Conservation (phyloP, 139 green algal species). For the Volvox africanus region DNA sequence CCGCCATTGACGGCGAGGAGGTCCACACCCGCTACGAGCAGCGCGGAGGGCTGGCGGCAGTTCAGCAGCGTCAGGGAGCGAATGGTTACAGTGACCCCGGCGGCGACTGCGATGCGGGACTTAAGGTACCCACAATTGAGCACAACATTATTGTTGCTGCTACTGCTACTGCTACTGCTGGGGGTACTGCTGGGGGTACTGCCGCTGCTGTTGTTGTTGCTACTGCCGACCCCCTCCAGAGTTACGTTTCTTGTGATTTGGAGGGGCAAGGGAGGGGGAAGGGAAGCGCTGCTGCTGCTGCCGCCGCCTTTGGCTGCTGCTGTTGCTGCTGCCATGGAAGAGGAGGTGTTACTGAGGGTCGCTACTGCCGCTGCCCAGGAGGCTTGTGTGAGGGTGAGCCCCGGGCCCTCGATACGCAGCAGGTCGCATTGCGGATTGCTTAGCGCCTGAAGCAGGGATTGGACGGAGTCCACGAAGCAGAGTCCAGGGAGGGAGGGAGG, state of each 20-base stretch:
- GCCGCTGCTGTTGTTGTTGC: too few species aligned
- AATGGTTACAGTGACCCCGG: not conserved
- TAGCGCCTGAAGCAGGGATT: not conserved
- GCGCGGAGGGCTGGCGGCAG: not conserved
- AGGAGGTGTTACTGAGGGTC: too few species aligned
- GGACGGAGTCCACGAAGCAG: not conserved
- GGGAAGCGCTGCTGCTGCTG: not conserved
- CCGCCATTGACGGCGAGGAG: not conserved
- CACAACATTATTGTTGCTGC: not conserved
- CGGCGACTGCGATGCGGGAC: not conserved
- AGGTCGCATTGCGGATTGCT: not conserved
- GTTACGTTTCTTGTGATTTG: not conserved
- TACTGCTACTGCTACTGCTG: not conserved
- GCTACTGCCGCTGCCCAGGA: not conserved
- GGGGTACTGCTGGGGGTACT: too few species aligned
- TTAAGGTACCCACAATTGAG: constrained; percentile 4
- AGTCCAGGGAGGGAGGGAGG: not conserved
- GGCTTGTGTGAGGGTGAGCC: not conserved
- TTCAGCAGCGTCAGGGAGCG: not conserved
- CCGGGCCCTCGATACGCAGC: not conserved
- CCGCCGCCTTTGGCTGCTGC: too few species aligned
- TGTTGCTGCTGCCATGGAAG: not conserved
- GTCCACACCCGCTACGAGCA: not conserved
- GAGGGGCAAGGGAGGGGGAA: not conserved
- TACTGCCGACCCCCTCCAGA: not conserved